These are phyloP conservation scores for Ganoderma multipileum DNA, from an alignment of 1,284 basidiomycete species.

Conservation along the genomic window DNA sequence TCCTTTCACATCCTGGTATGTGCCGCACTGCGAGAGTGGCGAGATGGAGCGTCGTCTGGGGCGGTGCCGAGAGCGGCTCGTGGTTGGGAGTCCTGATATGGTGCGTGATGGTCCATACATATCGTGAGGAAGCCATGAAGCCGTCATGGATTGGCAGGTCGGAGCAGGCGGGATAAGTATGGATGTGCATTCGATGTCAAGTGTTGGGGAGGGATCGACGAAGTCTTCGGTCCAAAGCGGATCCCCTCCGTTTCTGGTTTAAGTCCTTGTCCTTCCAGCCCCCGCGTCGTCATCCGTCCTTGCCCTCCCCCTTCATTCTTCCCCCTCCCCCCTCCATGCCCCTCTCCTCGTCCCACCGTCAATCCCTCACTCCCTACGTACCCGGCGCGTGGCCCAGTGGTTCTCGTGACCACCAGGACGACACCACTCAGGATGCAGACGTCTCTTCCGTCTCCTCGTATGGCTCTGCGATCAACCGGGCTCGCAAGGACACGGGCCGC, in stretches of 20 bases:
- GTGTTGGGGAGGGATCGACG: slow-evolving; percentile 25
- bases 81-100: slow-evolving; percentile 16
- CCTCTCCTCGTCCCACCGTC: slow-evolving; percentile 27
- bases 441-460: slow-evolving; percentile 18
- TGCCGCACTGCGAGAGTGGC: slow-evolving; percentile 11
- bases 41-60: neutral
- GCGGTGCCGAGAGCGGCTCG: slow-evolving; percentile 3
- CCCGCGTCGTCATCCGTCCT: slow-evolving; percentile 6
- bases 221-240: slow-evolving; percentile 15
- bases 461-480: slow-evolving; percentile 2
- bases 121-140: slow-evolving; percentile 10
- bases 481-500: neutral
- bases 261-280: neutral
- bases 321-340: slow-evolving; percentile 25
- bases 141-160: slow-evolving; percentile 24
- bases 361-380: slow-evolving; percentile 34
- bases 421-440: slow-evolving; percentile 17
- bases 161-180: slow-evolving; percentile 7
- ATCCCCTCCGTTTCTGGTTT: slow-evolving; percentile 23
- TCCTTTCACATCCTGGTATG: slow-evolving; percentile 1
- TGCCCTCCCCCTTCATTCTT: slow-evolving; percentile 16
- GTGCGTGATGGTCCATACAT: slow-evolving; percentile 19
- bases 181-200: slow-evolving; percentile 1
- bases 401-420: slow-evolving; percentile 27
- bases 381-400: slow-evolving; percentile 40